Percentiles rank a stretch among this genome's conserved stretches.
These are phyloP conservation scores for Cryptococcus sp. DNA, from an alignment of 1,284 basidiomycete genomes.

Conservation along the genomic window DNA sequence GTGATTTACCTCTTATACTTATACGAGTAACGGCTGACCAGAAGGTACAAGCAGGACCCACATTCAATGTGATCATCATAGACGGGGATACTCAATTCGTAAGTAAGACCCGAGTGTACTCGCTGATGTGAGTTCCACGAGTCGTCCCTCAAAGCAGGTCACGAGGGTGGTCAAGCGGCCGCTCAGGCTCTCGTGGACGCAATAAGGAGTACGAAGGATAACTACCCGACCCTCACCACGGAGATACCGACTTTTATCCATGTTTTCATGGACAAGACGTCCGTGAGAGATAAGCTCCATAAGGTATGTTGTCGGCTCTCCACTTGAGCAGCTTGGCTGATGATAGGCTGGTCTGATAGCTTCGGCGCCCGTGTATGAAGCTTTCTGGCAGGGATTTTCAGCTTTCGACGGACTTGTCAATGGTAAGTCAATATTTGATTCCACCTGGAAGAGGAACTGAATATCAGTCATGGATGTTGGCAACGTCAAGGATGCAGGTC, in stretches of 20 bases:
- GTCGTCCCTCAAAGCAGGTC: conserved; percentile 25
- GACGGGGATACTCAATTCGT: conserved; percentile 43
- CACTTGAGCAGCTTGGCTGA: background rate
- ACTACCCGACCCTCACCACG: background rate
- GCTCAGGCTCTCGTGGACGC: conserved; percentile 28
- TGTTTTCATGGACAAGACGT: conserved; percentile 39
- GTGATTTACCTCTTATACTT: too few relatives aligned
- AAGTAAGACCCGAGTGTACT: conserved; percentile 7
- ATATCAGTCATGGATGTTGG: conserved; percentile 64
- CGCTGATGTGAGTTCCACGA: conserved; percentile 28
- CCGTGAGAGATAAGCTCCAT: conserved; percentile 31
- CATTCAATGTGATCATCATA: conserved; percentile 35
- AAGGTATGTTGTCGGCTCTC: conserved; percentile 24
- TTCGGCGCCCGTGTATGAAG: conserved; percentile 28
- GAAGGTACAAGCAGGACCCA: conserved; percentile 4
- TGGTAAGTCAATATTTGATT: conserved; percentile 16
- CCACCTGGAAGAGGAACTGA: background rate
- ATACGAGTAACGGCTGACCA: too few relatives aligned
- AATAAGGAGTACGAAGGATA: conserved; percentile 8
- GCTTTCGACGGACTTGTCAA: conserved; percentile 37
- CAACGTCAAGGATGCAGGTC: conserved; percentile 59
- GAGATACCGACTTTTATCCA: conserved; percentile 29
- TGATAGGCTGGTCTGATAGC: conserved; percentile 29
- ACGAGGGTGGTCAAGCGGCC: conserved; percentile 35
- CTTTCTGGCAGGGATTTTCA: conserved; percentile 41